Base-by-base conservation (phyloP, 1,139 yeast species). In the Meyerozyma smithsonii region DNA sequence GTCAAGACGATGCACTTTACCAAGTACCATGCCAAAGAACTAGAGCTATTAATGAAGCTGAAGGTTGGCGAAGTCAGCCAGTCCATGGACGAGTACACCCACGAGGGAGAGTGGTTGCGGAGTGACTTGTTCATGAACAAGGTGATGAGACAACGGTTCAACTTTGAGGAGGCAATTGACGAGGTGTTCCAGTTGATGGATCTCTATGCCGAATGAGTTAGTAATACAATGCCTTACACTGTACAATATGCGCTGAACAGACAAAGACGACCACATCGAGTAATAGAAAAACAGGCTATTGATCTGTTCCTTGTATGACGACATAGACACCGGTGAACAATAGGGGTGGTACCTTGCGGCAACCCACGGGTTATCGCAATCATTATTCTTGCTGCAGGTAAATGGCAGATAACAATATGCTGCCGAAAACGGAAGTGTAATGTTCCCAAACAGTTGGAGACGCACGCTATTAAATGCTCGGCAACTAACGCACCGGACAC, bases 81-180 rank as follows among this genome's bases (percentile, higher is more conserved):
- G 36, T 49, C 14, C 26, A 51, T 16, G 32, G 38, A 8, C 32
- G n/a, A 18, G 6, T 17, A 17, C 20, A 16, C 3, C 10, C 21
- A 18, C 3, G 16, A 17, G 4, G 34, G 34, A 5, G 15, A 18
- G 7, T 30, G 34, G 34, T 40, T 59, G 28, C 41, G 55, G 36
- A 54, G 57, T 4, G 72, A 66, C 44, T 45, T 52, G 21, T 64
- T 62, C 43, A 52, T 62, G 51, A 48, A 55, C 42, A 51, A 47
- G 23, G 34, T 30, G 8, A 30, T 30, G 34, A 16, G 34, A 16
- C 34, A 30, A 14, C 8, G 21, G 21, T 30, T 30, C 12, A 11
- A 30, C 12, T 30, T 30, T 11, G 34, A 18, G 21, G 21, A 15
- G 12, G 34, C 20, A 11, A 30, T 30, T 8, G 34, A 30, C 12